Percentiles rank a stretch among this genome's conserved stretches.
Conservation (phyloP, 257 asterid genomes). For the Gentiana straminea region DNA sequence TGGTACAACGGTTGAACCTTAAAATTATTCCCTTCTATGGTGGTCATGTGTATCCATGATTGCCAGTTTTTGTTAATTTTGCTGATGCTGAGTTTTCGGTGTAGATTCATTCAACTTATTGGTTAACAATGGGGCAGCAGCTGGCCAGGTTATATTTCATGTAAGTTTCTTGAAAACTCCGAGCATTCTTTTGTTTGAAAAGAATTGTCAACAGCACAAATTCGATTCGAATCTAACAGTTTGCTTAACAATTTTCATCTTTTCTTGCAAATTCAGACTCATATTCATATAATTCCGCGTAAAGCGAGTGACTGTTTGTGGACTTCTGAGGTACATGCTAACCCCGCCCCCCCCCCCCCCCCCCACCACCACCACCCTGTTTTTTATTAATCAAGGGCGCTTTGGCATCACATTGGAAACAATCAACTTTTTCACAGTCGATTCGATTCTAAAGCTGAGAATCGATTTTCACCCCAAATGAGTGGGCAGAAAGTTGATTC, state of each 20-base stretch:
- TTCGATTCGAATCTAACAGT: background rate
- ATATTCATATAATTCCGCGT: conserved; percentile 93
- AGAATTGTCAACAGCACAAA: background rate
- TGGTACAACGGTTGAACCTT: too few relatives aligned
- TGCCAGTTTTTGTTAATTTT: background rate
- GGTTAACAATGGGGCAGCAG: conserved; percentile 88
- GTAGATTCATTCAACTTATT: conserved; percentile 95
- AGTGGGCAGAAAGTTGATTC: too few relatives aligned
- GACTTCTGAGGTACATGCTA: conserved; percentile 66
- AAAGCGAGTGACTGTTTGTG: conserved; percentile 81
- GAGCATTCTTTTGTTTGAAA: background rate
- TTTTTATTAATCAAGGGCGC: too few relatives aligned
- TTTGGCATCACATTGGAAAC: too few relatives aligned
- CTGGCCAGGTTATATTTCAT: conserved; percentile 92
- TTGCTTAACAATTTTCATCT: conserved; percentile 12
- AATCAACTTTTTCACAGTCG: too few relatives aligned
- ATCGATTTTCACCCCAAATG: too few relatives aligned
- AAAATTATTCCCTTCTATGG: too few relatives aligned
- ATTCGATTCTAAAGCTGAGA: too few relatives aligned
- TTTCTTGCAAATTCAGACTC: conserved; percentile 56
- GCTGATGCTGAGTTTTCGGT: conserved; percentile 5
- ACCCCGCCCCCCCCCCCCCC: background rate
- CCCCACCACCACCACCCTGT: background rate
- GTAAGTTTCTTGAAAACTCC: conserved; percentile 28
- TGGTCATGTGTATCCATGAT: too few relatives aligned